Percentiles rank a stretch among this genome's conserved stretches.
Conservation (phyloP, 768 basidiomycete genomes). For the Lactarius trivialis region DNA sequence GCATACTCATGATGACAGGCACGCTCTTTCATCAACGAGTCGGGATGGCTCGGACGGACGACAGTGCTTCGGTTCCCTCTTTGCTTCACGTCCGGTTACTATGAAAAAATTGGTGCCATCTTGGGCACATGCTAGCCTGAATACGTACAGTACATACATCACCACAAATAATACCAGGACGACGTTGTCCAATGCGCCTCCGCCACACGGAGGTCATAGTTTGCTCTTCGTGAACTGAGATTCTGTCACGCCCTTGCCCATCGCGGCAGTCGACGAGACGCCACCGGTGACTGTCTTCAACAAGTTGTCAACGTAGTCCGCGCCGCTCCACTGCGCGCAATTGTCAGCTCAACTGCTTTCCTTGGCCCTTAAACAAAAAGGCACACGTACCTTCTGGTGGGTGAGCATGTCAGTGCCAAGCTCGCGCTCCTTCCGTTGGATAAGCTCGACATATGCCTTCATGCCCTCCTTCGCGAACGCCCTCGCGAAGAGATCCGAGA, state of each 20-base stretch:
- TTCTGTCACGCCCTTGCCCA: slow-evolving; percentile 96
- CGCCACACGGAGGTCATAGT: slow-evolving; percentile 31
- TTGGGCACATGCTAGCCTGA: too few relatives aligned
- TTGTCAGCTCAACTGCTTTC: slow-evolving; percentile 12
- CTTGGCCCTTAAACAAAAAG: not conserved
- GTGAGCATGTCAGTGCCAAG: slow-evolving; percentile 94
- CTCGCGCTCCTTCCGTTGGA: slow-evolving; percentile 90
- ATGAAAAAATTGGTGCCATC: too few relatives aligned
- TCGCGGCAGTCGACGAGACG: slow-evolving; percentile 96
- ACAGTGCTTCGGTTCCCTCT: too few relatives aligned
- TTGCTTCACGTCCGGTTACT: too few relatives aligned
- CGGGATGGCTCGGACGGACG: too few relatives aligned
- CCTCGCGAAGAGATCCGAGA: slow-evolving; percentile 86
- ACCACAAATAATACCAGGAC: not conserved
- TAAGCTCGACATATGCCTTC: slow-evolving; percentile 96
- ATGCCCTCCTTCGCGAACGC: slow-evolving; percentile 91
- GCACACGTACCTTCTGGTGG: slow-evolving; percentile 75
- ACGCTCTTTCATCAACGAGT: too few relatives aligned
- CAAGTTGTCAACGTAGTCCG: slow-evolving; percentile 84
- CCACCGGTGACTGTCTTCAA: slow-evolving; percentile 97
- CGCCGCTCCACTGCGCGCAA: slow-evolving; percentile 78
- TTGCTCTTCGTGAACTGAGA: slow-evolving; percentile 60
- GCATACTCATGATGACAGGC: not conserved
- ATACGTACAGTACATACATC: too few relatives aligned
- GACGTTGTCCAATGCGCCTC: not conserved